These are phyloP conservation scores for Acer saccharum DNA, from an alignment of 345 rosid genomes.

Conservation along the genomic window DNA sequence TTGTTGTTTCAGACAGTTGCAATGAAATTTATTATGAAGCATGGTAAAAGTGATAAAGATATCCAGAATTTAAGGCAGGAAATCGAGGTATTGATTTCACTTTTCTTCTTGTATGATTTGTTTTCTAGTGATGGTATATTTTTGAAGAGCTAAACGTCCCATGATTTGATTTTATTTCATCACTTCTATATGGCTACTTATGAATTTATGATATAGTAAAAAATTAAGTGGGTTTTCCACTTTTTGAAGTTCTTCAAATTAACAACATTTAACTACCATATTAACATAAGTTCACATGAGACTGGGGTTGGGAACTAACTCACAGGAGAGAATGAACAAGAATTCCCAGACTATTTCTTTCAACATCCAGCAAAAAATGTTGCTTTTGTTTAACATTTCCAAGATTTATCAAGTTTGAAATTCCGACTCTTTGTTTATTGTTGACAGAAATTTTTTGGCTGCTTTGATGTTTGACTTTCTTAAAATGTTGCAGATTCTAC, in stretches of 20 bases:
- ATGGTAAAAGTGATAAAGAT: slow-evolving; percentile 92
- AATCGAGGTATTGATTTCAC: slow-evolving; percentile 63
- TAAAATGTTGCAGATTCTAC: slow-evolving; percentile 64
- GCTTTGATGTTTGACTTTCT: slow-evolving; percentile 12
- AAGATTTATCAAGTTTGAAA: background rate
- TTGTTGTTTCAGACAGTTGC: slow-evolving; percentile 75
- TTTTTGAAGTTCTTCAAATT: too few relatives aligned
- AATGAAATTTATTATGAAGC: slow-evolving; percentile 95
- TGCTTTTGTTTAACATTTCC: background rate
- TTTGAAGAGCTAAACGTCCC: background rate
- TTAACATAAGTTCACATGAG: too few relatives aligned
- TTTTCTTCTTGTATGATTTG: background rate
- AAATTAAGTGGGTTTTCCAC: too few relatives aligned
- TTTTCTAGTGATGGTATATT: background rate
- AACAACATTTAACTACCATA: too few relatives aligned
- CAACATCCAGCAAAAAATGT: background rate
- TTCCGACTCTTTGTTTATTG: background rate
- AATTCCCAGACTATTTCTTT: background rate
- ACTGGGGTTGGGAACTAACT: background rate
- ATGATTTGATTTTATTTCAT: too few relatives aligned
- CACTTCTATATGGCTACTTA: too few relatives aligned
- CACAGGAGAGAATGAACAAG: background rate
- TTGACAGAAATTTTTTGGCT: background rate
- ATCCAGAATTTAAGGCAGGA: slow-evolving; percentile 89
- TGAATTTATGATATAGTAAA: too few relatives aligned